Base-by-base conservation (phyloP, 768 basidiomycete species). In the Atractiella rhizophila region DNA sequence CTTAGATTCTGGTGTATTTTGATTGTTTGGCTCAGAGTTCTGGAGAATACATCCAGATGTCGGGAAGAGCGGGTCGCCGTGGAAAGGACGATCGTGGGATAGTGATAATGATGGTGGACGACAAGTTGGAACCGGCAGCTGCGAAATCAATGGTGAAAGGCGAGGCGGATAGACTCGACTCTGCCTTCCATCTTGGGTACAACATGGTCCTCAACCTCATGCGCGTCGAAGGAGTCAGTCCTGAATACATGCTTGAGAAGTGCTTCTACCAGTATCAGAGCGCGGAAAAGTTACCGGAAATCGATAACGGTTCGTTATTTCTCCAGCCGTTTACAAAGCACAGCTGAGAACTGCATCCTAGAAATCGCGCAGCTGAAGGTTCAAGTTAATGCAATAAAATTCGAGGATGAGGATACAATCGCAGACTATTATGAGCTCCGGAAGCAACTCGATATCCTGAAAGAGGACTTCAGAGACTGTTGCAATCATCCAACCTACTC, bases 31-130 rank as follows among this genome's bases (percentile, higher is more conserved):
- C n/a, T n/a, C n/a, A n/a, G n/a, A n/a, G n/a, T n/a, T n/a, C n/a
- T n/a, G 78, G 91, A 43, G 91, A 98, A 66, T 98, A 98, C 58
- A 91, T 96, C 52, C 91, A 98, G 55, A 98, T 98, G 91, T 86
- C 85, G 0, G 91, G 91, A 42, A 79, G 91, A 42, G 91, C 91
- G 2, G 91, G 91, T 48, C 75, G 91, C 52, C 73, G 91, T 61
- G 91, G 91, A 31, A 62, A 96, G 44, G 91, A 98, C 57, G 88
- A 96, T 46, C 73, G 91, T n/a, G 91, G 91, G 40, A 82, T 96
- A 37, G 91, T 98, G 38, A 94, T 98, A 52, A 79, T 98, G 82
- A 96, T 98, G 91, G 79, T 78, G 57, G 91, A 96, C 59, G 83
- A 96, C 63, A 94, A 88, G 60, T 66, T 98, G 33, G 91, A 96